A percentile compares a stretch with the other conserved stretches of the same genome.
These are phyloP conservation scores for Schwanniomyces occidentalis DNA, from an alignment of 805 yeast genomes.

Conservation along the genomic window DNA sequence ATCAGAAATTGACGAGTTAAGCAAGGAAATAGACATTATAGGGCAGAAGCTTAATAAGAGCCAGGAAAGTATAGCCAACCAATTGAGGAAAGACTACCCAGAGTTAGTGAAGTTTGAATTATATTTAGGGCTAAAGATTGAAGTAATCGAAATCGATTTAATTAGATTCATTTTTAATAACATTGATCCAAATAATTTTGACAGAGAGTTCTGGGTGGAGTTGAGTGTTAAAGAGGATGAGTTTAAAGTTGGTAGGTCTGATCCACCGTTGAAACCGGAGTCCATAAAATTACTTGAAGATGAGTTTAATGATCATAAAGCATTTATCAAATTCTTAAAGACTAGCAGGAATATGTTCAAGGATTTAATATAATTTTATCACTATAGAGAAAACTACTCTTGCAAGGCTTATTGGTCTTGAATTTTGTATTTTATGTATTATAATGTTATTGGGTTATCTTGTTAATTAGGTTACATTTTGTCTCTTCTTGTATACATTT, in stretches of 20 bases:
- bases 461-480: too few species aligned
- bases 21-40: conserved; percentile 13
- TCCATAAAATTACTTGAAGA: conserved; percentile 13
- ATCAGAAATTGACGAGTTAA: conserved; percentile 23
- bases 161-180: conserved; percentile 51
- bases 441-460: too few species aligned
- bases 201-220: conserved; percentile 43
- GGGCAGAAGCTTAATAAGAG: conserved; percentile 23
- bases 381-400: too few species aligned
- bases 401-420: too few species aligned
- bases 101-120: conserved; percentile 54
- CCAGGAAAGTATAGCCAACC: conserved; percentile 38
- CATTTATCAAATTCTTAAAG: conserved; percentile 26
- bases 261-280: conserved; percentile 36
- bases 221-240: conserved; percentile 46
- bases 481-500: too few species aligned
- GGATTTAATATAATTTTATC: conserved; percentile 5
- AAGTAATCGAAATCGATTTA: conserved; percentile 47
- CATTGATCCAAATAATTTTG: conserved; percentile 44
- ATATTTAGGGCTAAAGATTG: conserved; percentile 55
- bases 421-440: too few species aligned
- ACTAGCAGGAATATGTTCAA: conserved; percentile 10
- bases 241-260: conserved; percentile 36
- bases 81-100: conserved; percentile 48
- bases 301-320: conserved; percentile 27